phyloP scores from a whole-genome alignment of 176 grass and related monocot genomes.

The Coix lacrymajobi region DNA sequence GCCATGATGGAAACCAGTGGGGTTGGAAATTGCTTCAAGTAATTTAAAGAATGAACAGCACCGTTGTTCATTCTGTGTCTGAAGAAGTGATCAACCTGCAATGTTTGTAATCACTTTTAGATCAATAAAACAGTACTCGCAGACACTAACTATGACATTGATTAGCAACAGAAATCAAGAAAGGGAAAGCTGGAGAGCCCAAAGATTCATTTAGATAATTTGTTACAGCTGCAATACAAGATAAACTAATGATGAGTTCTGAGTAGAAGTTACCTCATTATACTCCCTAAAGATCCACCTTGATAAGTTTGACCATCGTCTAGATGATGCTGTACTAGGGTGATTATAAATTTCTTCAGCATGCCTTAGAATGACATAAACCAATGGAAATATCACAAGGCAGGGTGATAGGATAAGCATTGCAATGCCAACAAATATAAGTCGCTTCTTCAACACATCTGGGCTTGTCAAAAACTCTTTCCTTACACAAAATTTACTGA shows the following conservation, averaged over 20 bases:
- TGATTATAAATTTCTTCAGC: slow-evolving; percentile 97
- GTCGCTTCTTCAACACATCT: slow-evolving; percentile 64
- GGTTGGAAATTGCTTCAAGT: slow-evolving; percentile 94
- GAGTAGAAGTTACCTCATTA: slow-evolving; percentile 71
- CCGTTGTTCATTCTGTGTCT: slow-evolving; percentile 94
- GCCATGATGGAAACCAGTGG: slow-evolving; percentile 89
- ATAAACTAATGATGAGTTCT: not conserved
- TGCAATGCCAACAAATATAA: slow-evolving; percentile 72
- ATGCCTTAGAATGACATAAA: slow-evolving; percentile 89
- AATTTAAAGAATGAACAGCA: slow-evolving; percentile 79
- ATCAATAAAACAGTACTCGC: not conserved
- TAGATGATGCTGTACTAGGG: slow-evolving; percentile 89
- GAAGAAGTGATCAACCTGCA: slow-evolving; percentile 96
- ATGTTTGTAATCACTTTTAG: slow-evolving; percentile 23
- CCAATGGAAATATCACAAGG: slow-evolving; percentile 86
- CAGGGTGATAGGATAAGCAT: slow-evolving; percentile 92
- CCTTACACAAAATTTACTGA: slow-evolving; percentile 90
- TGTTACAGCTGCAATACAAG: not conserved
- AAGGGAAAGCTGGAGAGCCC: not conserved
- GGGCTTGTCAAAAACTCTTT: slow-evolving; percentile 84
- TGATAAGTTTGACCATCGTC: slow-evolving; percentile 95
- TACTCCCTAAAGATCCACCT: slow-evolving; percentile 98
- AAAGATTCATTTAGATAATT: not conserved
- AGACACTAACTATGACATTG: slow-evolving; percentile 27
- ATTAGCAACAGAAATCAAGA: not conserved